Percentiles rank a stretch among this genome's conserved stretches.
Evolutionary conservation across 176 grass and related monocot genomes (phyloP).

Genomic region (Microstegium vimineum): DNA sequence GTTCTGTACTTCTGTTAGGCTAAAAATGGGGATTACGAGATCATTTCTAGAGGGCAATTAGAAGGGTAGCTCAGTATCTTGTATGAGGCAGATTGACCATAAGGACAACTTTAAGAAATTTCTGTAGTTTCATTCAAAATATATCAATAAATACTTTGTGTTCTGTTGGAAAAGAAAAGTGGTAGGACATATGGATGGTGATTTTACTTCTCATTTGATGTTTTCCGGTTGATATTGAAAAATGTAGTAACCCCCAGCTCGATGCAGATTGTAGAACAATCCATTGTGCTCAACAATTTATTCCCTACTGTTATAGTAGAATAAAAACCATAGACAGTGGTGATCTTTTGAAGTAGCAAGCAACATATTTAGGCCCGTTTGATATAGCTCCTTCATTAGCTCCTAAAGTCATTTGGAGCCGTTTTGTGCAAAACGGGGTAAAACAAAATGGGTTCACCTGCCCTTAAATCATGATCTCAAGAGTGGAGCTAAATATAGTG

Average conservation of each 20-base stretch:
- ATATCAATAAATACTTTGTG: constrained; percentile 31
- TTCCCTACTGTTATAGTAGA: background rate
- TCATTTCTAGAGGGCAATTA: background rate
- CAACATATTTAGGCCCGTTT: background rate
- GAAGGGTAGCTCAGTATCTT: constrained; percentile 6
- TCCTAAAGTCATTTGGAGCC: too few species aligned
- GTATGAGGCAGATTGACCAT: background rate
- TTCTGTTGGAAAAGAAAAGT: background rate
- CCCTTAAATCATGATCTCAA: too few species aligned
- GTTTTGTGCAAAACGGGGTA: too few species aligned
- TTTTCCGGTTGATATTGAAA: background rate
- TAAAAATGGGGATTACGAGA: constrained; percentile 1
- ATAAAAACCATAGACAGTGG: background rate
- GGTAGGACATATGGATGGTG: background rate
- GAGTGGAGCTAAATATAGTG: too few species aligned
- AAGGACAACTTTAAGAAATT: background rate
- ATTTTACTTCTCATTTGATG: background rate
- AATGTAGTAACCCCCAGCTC: background rate
- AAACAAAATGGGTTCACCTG: too few species aligned
- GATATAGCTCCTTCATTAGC: too few species aligned
- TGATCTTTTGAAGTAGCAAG: background rate
- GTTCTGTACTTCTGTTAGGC: background rate
- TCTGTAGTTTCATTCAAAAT: constrained; percentile 14
- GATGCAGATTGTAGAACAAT: background rate
- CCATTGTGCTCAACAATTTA: background rate